Evolutionary conservation across 1,284 basidiomycete genomes (phyloP).

Genomic region (Melampsora abietis-canadensis): DNA sequence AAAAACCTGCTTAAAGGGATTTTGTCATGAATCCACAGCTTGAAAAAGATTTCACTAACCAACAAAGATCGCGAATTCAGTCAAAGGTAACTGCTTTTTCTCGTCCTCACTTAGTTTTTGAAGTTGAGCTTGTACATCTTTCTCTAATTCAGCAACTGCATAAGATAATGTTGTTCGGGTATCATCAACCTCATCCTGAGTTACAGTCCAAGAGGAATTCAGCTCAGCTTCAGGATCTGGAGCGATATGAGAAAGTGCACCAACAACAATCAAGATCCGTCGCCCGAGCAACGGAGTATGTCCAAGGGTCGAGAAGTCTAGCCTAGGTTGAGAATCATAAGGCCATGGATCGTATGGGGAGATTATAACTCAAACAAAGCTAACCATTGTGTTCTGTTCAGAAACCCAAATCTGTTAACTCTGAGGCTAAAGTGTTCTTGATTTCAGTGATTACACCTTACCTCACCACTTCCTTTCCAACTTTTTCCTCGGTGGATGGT

Average conservation of each 20-base stretch:
- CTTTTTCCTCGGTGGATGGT: constrained; percentile 38
- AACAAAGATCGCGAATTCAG: constrained; percentile 83
- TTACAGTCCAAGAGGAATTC: not conserved
- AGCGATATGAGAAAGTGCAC: constrained; percentile 50
- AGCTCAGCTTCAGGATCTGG: not conserved
- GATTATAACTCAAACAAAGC: not conserved
- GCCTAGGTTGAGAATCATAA: constrained; percentile 9
- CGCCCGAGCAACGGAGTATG: constrained; percentile 72
- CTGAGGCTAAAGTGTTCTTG: constrained; percentile 3
- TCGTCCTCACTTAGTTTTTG: constrained; percentile 59
- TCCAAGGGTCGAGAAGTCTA: constrained; percentile 48
- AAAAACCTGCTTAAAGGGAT: not conserved
- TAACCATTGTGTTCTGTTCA: constrained; percentile 33
- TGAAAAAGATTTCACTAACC: constrained; percentile 46
- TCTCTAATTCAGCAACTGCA: constrained; percentile 76
- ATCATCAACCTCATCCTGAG: constrained; percentile 87
- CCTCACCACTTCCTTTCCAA: constrained; percentile 41
- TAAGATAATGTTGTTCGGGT: constrained; percentile 74
- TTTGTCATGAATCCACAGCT: too few relatives aligned
- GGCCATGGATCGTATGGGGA: too few relatives aligned
- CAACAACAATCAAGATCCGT: constrained; percentile 74
- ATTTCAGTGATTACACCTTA: not conserved
- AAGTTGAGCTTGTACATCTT: constrained; percentile 66
- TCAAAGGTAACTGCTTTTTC: constrained; percentile 53
- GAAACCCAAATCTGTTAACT: not conserved